Conservation (phyloP, 257 asterid species). For the Solanum pimpinellifolium region DNA sequence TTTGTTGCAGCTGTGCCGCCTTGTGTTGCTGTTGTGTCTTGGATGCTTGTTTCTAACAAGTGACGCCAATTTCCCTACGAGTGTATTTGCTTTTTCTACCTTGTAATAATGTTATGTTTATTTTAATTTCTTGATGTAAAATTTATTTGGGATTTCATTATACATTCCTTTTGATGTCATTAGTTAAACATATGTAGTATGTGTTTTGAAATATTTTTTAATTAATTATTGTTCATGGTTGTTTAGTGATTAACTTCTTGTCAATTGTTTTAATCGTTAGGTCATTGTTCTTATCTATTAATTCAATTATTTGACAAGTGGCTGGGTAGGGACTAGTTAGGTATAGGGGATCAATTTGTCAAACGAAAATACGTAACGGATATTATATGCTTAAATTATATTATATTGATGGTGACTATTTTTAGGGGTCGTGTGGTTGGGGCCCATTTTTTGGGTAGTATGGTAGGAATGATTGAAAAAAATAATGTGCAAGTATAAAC, state of each 20-base stretch:
- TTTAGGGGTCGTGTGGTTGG: background rate
- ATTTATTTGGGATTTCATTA: background rate
- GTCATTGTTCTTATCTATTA: background rate
- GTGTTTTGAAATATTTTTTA: background rate
- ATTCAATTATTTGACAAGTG: background rate
- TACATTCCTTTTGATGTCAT: background rate
- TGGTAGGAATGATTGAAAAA: background rate
- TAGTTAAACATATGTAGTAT: background rate
- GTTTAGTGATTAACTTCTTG: background rate
- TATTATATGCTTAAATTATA: background rate
- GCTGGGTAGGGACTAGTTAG: background rate
- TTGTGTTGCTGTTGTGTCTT: slow-evolving; percentile 63
- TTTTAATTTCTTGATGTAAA: background rate
- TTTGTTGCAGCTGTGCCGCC: slow-evolving; percentile 67
- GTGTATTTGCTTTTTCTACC: background rate
- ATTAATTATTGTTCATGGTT: background rate
- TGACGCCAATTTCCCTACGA: background rate
- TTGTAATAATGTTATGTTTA: background rate
- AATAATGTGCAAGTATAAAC: too few species aligned
- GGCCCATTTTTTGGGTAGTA: background rate
- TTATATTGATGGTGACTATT: background rate
- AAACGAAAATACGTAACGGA: background rate
- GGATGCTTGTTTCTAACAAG: slow-evolving; percentile 58
- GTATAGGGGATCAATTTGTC: background rate
- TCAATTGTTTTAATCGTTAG: background rate